Base-by-base conservation (phyloP, 2,329 filamentous ascomycete species). In the Colletotrichum chrysophilum region DNA sequence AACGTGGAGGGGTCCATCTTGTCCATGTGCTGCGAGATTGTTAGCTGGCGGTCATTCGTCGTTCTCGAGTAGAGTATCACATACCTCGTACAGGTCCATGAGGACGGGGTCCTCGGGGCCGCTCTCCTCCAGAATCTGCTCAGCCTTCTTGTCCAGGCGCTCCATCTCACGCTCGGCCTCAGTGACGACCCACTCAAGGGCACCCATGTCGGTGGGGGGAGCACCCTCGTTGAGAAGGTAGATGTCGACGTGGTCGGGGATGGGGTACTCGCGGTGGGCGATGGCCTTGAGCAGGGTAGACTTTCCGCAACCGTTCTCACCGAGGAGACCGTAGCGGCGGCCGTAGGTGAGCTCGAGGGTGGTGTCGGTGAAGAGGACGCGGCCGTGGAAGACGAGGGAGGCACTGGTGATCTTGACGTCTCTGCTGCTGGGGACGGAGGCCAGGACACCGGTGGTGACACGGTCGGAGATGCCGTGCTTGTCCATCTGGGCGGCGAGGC, bases 221-320 rank as follows among this genome's bases (percentile, higher is more conserved):
- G 97, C 97, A 88, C 97, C 97, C 87, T 98, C 95, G 88, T 99
- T 99, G 80, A 99, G 90, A 61, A 99, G 93, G 88, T 99, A 99
- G 86, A 99, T 97, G 87, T 99, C 97, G 85, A 99, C 91, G 86
- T 98, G 96, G 32, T 98, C 94, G 76, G 97, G 97, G 83, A 99
- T 95, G 78, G 97, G 97, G 85, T 93, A 99, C 87, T 99, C 97
- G 88, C 97, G 94, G 83, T 93, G 93, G 81, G 94, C 94, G 84
- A 99, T 98, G 79, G 97, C 92, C 89, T 98, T 98, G 84, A 99
- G 92, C 38, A 99, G 88, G n/a, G 97, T 99, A 79, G 95, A 97
- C 91, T 99, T 99, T 86, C 97, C 97, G 87, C 97, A 99, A 79
- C 97, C 97, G 94, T 99, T 99, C 91, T 99, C 97, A 83, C 97